A percentile compares a stretch with the other conserved stretches of the same genome.
phyloP scores from a whole-genome alignment of 441 rosid species.

The Flueggea neowawraea region DNA sequence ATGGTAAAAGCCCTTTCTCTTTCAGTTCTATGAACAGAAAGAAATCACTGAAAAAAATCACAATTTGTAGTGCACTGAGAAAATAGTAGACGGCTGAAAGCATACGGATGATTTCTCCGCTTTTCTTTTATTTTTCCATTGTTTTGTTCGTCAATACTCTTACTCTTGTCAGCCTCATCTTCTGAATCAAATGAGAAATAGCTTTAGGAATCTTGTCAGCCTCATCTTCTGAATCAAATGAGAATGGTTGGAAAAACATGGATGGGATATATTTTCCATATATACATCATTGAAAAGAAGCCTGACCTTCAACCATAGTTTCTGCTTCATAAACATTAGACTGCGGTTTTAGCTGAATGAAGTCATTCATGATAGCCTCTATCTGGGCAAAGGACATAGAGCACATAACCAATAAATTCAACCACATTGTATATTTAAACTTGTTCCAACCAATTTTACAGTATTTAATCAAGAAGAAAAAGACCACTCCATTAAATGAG shows the following conservation, averaged over 20 bases:
- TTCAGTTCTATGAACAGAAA: too few species aligned
- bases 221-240: constrained; percentile 88
- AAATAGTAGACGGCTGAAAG: constrained; percentile 5
- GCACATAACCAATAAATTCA: neutral
- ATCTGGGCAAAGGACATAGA: constrained; percentile 41
- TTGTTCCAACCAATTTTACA: neutral
- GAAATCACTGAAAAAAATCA: neutral
- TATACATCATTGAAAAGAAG: constrained; percentile 4
- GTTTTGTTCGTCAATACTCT: constrained; percentile 43
- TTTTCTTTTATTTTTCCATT: constrained; percentile 53
- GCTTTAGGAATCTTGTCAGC: constrained; percentile 50
- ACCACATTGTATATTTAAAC: neutral
- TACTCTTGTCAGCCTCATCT: constrained; percentile 67
- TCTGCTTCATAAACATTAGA: constrained; percentile 87
- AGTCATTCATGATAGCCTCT: constrained; percentile 93
- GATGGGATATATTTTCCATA: too few species aligned
- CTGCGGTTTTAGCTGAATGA: constrained; percentile 78
- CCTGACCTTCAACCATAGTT: constrained; percentile 95
- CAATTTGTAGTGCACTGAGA: neutral
- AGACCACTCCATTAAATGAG: too few species aligned
- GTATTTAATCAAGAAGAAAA: too few species aligned
- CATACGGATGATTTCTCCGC: constrained; percentile 62
- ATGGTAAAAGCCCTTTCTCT: too few species aligned
- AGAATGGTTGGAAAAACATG: constrained; percentile 9
- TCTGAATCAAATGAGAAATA: constrained; percentile 71